Evolutionary conservation across 2,329 filamentous ascomycete genomes (phyloP).

Genomic region (Helotiales sp.): DNA sequence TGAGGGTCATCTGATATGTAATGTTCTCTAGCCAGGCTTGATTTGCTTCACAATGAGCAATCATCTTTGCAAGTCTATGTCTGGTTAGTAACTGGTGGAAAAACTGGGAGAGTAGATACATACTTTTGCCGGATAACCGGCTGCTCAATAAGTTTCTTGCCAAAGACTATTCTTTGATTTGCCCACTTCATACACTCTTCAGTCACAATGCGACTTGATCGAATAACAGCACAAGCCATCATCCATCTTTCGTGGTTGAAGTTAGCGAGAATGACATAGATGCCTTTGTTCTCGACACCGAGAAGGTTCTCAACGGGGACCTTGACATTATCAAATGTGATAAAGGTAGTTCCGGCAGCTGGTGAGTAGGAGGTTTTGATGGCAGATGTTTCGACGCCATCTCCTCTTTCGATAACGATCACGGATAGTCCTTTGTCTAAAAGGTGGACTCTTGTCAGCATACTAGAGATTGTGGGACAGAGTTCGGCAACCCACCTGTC

Average conservation of each 20-base stretch:
- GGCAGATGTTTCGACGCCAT: slow-evolving; percentile 72
- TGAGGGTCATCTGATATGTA: slow-evolving; percentile 85
- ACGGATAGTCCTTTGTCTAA: slow-evolving; percentile 73
- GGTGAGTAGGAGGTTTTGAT: slow-evolving; percentile 84
- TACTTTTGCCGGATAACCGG: slow-evolving; percentile 81
- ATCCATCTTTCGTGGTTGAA: slow-evolving; percentile 87
- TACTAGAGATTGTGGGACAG: not conserved
- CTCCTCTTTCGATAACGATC: slow-evolving; percentile 70
- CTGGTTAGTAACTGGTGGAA: slow-evolving; percentile 11
- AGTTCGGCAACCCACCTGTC: slow-evolving; percentile 43
- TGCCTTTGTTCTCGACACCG: slow-evolving; percentile 82
- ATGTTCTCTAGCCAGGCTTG: slow-evolving; percentile 84
- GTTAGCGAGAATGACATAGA: slow-evolving; percentile 80
- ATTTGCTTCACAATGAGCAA: slow-evolving; percentile 76
- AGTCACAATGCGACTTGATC: slow-evolving; percentile 66
- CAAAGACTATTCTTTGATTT: slow-evolving; percentile 82
- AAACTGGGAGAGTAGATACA: slow-evolving; percentile 24
- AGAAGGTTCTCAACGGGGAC: slow-evolving; percentile 77
- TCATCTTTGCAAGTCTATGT: slow-evolving; percentile 77
- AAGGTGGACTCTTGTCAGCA: not conserved
- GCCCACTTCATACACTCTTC: slow-evolving; percentile 89
- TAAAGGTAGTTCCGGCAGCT: slow-evolving; percentile 64
- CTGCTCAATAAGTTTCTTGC: slow-evolving; percentile 79
- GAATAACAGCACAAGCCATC: slow-evolving; percentile 68
- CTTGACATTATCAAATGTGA: slow-evolving; percentile 85